Evolutionary conservation across 176 grass and related monocot species (phyloP).

Genomic region (Oryza brachyantha): DNA sequence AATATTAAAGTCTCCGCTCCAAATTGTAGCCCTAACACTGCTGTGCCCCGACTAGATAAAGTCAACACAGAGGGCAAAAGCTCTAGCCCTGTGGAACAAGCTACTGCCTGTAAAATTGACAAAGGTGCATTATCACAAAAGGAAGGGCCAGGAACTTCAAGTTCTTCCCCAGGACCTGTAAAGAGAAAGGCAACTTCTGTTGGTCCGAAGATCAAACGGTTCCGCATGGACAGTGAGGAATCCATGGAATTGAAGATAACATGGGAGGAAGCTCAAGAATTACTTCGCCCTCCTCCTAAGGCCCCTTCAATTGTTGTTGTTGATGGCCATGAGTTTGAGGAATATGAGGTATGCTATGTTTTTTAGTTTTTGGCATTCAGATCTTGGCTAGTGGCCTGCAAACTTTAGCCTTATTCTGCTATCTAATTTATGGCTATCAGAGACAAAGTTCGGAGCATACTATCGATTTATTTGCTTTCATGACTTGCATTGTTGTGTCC

Average conservation of each 20-base stretch:
- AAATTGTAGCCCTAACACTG: slow-evolving; percentile 46
- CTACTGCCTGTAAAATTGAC: slow-evolving; percentile 35
- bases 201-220: slow-evolving; percentile 77
- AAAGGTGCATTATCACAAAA: slow-evolving; percentile 56
- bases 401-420: neutral
- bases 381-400: neutral
- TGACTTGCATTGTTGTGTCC: slow-evolving; percentile 1
- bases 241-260: slow-evolving; percentile 97
- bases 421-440: slow-evolving; percentile 10
- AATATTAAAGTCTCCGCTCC: slow-evolving; percentile 37
- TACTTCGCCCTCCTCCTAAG: slow-evolving; percentile 81
- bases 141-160: slow-evolving; percentile 49
- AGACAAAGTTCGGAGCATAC: neutral
- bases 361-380: neutral
- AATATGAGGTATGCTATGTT: slow-evolving; percentile 72
- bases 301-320: slow-evolving; percentile 65
- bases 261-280: slow-evolving; percentile 96
- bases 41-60: slow-evolving; percentile 45
- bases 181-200: slow-evolving; percentile 81
- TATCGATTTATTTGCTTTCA: neutral
- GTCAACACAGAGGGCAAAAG: slow-evolving; percentile 47
- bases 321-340: slow-evolving; percentile 94
- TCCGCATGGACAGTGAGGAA: slow-evolving; percentile 90
- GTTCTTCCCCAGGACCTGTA: slow-evolving; percentile 42
- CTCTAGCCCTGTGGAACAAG: slow-evolving; percentile 46